Evolutionary conservation across 177 flowering plant species (phyloP), one percentile per base, ranked within the genome.

Genomic region (Telopea speciosissima): DNA sequence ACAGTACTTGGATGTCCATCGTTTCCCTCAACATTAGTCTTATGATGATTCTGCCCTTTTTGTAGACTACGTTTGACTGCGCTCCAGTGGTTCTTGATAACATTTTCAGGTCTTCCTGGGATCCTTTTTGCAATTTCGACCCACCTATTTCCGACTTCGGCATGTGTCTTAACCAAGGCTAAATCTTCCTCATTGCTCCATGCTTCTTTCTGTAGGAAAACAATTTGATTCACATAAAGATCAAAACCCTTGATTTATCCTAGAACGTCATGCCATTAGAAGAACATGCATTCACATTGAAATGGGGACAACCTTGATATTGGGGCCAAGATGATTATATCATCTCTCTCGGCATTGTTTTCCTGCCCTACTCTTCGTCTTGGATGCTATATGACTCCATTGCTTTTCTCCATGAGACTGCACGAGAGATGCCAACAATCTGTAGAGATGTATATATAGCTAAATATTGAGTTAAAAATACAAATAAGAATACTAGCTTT

Each of bases 311-410:
- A 87, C 93, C 88, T 81, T 90, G 76, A 90, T 85, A 63, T 85
- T 80, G 2, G 92, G 92, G 68, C 86, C 72, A n/a, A 90, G 70
- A 77, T 89, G 93, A 68, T 89, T 89, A 68, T 83, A 84, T 92
- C 97, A 90, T 72, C 93, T 83, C 76, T 89, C 97, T 54, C 97
- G 78, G 64, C 96, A 90, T 28, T 90, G 92, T 70, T 90, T 90
- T 3, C 97, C 97, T 0, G 79, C 79, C 73, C 96, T 80, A 9
- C 87, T 86, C 1, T 33, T 36, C n/a, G 89, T 71, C 77, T 70
- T 63, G 9, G 72, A 70, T 23, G 93, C 88, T 66, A 91, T 85
- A 23, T 74, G 66, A 10, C 94, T 78, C 97, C 97, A 91, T 73
- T 77, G 84, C 72, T 79, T 80, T 17, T 58, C 65, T 6, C 97